phyloP scores from a whole-genome alignment of 148 eudicot species.

The Vaccinium macrocarpon region DNA sequence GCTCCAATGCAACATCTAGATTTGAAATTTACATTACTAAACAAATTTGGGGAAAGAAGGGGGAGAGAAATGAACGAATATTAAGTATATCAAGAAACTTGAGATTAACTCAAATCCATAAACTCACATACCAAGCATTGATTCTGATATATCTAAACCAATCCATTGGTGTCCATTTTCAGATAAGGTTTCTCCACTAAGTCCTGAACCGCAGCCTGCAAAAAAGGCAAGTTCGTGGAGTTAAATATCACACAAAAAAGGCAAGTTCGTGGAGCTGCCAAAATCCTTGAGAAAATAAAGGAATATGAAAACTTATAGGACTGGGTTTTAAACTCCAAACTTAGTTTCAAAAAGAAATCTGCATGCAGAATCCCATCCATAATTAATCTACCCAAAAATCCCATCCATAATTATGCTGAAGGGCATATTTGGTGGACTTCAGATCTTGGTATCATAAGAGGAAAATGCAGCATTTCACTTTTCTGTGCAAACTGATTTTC shows the following conservation, averaged over 20 bases:
- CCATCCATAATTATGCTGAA: neutral
- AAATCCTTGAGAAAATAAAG: neutral
- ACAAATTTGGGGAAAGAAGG: neutral
- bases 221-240: neutral
- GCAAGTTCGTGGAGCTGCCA: neutral
- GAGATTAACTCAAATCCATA: neutral
- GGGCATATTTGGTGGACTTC: neutral
- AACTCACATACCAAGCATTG: constrained; percentile 73
- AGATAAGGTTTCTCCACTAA: constrained; percentile 92
- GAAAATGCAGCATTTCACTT: neutral
- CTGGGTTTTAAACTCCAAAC: neutral
- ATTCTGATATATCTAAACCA: constrained; percentile 87
- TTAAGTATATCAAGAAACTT: neutral
- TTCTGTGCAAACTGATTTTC: neutral
- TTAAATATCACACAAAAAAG: neutral
- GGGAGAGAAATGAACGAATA: neutral
- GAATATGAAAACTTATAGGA: neutral
- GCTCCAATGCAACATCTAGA: constrained; percentile 79
- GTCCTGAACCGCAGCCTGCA: constrained; percentile 95
- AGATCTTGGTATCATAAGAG: neutral
- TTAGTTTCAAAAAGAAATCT: neutral
- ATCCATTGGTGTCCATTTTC: constrained; percentile 92
- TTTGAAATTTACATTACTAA: constrained; percentile 9
- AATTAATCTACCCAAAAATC: too few species aligned
- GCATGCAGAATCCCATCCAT: neutral